Evolutionary conservation across 306 rosid species (phyloP).

Genomic region (Senna siamea): DNA sequence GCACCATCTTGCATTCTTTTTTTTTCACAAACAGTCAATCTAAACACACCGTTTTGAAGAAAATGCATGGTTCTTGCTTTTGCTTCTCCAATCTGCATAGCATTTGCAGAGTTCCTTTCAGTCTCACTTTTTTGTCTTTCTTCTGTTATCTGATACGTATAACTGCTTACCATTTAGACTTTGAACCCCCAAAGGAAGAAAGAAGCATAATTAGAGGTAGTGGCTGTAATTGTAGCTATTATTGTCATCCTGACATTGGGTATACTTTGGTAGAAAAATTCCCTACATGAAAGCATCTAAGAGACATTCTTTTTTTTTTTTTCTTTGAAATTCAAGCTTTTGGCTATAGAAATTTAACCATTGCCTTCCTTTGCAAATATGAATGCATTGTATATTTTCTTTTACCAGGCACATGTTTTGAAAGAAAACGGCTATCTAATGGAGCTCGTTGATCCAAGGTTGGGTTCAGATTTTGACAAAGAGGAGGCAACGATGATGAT

Average conservation of each 20-base stretch:
- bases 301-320: neutral
- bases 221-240: conserved; percentile 51
- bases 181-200: conserved; percentile 36
- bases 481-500: conserved; percentile 39
- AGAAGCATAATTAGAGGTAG: conserved; percentile 33
- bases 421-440: conserved; percentile 38
- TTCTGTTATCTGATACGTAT: neutral
- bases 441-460: conserved; percentile 44
- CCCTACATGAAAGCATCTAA: conserved; percentile 11
- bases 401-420: conserved; percentile 38
- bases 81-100: too few species aligned
- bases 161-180: conserved; percentile 36
- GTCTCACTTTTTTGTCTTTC: too few species aligned
- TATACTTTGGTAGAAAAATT: conserved; percentile 46
- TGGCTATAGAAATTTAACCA: neutral
- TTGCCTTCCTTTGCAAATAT: neutral
- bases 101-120: too few species aligned
- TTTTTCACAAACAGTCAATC: too few species aligned
- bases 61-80: too few species aligned
- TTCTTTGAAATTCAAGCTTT: neutral
- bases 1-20: too few species aligned
- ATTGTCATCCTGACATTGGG: conserved; percentile 36
- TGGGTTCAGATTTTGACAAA: conserved; percentile 36
- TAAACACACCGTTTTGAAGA: too few species aligned
- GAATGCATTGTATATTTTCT: neutral